These are phyloP conservation scores for Hypoxylon sp. DNA, from an alignment of 2,329 filamentous ascomycete genomes.

Conservation along the genomic window DNA sequence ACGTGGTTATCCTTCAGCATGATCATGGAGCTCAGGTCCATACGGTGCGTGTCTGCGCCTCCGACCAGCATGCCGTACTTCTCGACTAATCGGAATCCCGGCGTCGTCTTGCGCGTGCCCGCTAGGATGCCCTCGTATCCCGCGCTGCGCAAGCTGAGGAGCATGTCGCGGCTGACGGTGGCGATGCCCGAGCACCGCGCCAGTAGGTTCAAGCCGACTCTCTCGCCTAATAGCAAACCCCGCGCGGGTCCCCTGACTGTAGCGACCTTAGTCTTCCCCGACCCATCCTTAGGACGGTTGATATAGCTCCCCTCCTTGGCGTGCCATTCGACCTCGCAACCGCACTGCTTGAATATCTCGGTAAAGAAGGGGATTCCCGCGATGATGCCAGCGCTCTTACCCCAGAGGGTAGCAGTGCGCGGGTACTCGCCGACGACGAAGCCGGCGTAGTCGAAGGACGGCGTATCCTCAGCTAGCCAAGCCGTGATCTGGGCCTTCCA, in stretches of 20 bases:
- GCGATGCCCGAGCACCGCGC: constrained; percentile 94
- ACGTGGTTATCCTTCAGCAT: constrained; percentile 99
- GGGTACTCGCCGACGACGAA: constrained; percentile 88
- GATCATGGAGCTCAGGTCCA: constrained; percentile 94
- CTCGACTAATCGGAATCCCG: constrained; percentile 93
- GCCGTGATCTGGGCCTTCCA: constrained; percentile 85
- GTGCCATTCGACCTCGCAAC: constrained; percentile 93
- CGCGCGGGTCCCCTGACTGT: constrained; percentile 89
- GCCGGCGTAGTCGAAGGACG: constrained; percentile 96
- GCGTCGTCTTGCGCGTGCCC: constrained; percentile 96
- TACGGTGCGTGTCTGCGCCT: constrained; percentile 90
- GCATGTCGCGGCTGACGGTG: constrained; percentile 72
- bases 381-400: constrained; percentile 82
- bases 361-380: constrained; percentile 96
- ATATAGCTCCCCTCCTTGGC: constrained; percentile 80
- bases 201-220: constrained; percentile 91
- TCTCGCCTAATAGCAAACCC: constrained; percentile 86
- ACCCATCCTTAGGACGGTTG: constrained; percentile 68
- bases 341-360: constrained; percentile 91
- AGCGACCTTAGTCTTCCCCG: constrained; percentile 74
- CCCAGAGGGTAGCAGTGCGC: constrained; percentile 76
- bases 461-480: constrained; percentile 97
- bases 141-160: constrained; percentile 69
- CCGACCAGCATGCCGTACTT: constrained; percentile 98
- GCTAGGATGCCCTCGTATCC: constrained; percentile 90